Conservation (phyloP, 306 rosid genomes). For the Citrullus amarus region DNA sequence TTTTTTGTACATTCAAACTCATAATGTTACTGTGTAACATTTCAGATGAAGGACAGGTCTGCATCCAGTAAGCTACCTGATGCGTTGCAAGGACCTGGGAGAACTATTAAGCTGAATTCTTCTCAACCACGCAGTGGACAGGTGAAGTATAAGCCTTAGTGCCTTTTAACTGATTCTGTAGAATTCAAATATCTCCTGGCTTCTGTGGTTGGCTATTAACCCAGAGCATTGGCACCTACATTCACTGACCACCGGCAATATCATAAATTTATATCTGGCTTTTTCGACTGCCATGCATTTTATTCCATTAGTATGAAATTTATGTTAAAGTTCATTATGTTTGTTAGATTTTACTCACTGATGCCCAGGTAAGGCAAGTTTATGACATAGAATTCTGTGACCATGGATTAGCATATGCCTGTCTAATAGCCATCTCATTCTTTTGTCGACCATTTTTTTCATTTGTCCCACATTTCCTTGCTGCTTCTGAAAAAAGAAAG, state of each 20-base stretch:
- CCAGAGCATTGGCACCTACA: background rate
- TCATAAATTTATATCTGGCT: background rate
- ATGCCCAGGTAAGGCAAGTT: background rate
- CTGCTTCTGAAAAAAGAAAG: background rate
- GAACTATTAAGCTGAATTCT: conserved; percentile 32
- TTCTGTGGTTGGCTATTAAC: background rate
- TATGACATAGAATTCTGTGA: background rate
- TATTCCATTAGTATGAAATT: background rate
- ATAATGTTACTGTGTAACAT: conserved; percentile 11
- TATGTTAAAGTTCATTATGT: background rate
- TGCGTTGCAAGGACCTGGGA: conserved; percentile 38
- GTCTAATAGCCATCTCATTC: background rate
- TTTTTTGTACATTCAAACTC: background rate
- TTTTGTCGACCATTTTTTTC: background rate
- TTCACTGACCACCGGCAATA: background rate
- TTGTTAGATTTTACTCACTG: background rate
- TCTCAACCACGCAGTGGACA: conserved; percentile 36
- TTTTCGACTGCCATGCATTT: background rate
- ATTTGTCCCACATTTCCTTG: background rate
- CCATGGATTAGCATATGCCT: background rate
- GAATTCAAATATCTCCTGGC: background rate
- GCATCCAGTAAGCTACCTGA: conserved; percentile 40
- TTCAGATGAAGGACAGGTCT: conserved; percentile 37
- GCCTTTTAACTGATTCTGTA: background rate
- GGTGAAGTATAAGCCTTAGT: conserved; percentile 27